Conservation (phyloP, 371 early-diverging fungal genomes). For the Chytridium lagenaria region DNA sequence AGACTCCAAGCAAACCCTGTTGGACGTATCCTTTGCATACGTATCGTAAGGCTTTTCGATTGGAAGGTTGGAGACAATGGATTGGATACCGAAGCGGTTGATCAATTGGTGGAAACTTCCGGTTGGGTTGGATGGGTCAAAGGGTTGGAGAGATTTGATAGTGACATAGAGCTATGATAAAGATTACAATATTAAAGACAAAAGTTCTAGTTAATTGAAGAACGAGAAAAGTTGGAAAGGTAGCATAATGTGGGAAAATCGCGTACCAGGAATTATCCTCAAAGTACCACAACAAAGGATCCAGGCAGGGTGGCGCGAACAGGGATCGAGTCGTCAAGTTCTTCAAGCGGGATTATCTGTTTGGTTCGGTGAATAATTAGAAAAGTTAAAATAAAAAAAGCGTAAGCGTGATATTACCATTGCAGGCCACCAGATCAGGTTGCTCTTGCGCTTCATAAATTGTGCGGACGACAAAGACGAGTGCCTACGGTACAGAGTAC, state of each 20-base stretch:
- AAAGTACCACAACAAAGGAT: constrained; percentile 22
- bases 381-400: background rate
- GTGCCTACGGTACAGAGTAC: background rate
- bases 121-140: constrained; percentile 12
- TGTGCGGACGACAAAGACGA: constrained; percentile 20
- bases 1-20: constrained; percentile 8
- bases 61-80: background rate
- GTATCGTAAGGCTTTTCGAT: constrained; percentile 9
- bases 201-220: background rate
- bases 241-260: background rate
- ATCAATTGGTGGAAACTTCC: background rate
- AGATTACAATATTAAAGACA: too few species aligned
- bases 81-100: constrained; percentile 8
- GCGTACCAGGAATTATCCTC: constrained; percentile 17
- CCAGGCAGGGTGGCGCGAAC: background rate
- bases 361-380: background rate
- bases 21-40: background rate
- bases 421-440: constrained; percentile 14
- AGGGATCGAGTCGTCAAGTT: constrained; percentile 14
- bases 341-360: constrained; percentile 14
- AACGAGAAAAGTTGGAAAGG: too few species aligned
- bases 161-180: constrained; percentile 17
- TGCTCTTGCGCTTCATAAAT: constrained; percentile 15
- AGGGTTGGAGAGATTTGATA: constrained; percentile 8
- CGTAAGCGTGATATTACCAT: constrained; percentile 13